Percentiles rank a stretch among this genome's conserved stretches.
Evolutionary conservation across 2,329 filamentous ascomycete species (phyloP).

Genomic region (Paecilomyces sp.): DNA sequence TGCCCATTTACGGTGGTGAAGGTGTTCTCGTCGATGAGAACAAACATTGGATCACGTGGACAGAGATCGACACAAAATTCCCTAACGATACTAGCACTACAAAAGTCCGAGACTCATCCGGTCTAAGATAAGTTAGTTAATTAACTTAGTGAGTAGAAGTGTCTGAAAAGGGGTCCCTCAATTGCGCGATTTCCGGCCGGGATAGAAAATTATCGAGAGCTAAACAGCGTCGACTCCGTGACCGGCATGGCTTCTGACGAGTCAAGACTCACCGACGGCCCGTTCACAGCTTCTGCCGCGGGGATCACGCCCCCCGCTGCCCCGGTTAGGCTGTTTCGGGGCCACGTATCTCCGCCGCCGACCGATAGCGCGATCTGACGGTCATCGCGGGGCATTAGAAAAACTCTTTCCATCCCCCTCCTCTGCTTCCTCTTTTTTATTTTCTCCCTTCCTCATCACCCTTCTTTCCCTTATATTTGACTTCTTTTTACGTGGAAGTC

Average conservation of each 20-base stretch:
- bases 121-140: neutral
- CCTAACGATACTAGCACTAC: neutral
- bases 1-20: neutral
- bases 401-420: neutral
- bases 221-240: neutral
- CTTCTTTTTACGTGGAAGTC: neutral
- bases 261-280: neutral
- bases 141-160: too few relatives aligned
- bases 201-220: neutral
- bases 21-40: neutral
- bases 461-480: neutral
- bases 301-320: neutral
- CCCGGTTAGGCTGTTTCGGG: neutral
- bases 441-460: neutral
- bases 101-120: neutral
- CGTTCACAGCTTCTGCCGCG: neutral
- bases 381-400: neutral
- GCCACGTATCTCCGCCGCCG: conserved; percentile 17
- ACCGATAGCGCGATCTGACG: conserved; percentile 12
- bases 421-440: neutral
- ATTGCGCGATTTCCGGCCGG: neutral
- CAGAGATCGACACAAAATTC: neutral
- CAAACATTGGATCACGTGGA: neutral
- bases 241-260: neutral
- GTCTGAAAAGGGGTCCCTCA: neutral